Percentiles rank a stretch among this genome's conserved stretches.
phyloP scores from a whole-genome alignment of 2,329 filamentous ascomycete species.

The Penicillium sp. region DNA sequence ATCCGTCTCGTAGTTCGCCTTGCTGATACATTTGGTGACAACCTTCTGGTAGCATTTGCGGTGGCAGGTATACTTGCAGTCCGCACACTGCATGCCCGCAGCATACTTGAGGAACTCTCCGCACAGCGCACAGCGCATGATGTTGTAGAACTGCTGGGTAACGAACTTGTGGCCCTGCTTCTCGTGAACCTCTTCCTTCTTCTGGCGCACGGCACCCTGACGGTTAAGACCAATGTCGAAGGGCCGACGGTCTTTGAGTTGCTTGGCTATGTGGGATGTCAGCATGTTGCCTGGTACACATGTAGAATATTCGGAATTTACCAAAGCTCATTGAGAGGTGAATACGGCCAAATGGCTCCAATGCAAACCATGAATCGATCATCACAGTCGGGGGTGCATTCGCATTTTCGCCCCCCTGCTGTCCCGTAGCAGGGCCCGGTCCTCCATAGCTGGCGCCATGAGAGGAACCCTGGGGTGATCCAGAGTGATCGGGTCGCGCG shows the following conservation, averaged over 20 bases:
- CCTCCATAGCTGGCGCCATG: constrained; percentile 24
- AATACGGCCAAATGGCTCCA: constrained; percentile 90
- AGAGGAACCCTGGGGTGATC: constrained; percentile 46
- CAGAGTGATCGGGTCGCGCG: constrained; percentile 47
- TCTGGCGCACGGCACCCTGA: constrained; percentile 92
- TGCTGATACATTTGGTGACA: constrained; percentile 99
- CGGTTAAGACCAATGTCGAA: constrained; percentile 87
- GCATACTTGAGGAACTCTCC: constrained; percentile 98
- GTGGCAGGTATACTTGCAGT: constrained; percentile 99
- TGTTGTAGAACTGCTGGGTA: constrained; percentile 98
- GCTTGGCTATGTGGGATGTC: constrained; percentile 57
- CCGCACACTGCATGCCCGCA: constrained; percentile 96
- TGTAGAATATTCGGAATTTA: constrained; percentile 25
- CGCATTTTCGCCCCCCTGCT: constrained; percentile 29
- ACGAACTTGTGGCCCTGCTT: constrained; percentile 99
- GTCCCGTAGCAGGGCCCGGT: constrained; percentile 22
- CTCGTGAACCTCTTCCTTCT: constrained; percentile 96
- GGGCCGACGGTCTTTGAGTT: constrained; percentile 72
- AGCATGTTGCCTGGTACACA: constrained; percentile 6
- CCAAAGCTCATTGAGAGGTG: constrained; percentile 84
- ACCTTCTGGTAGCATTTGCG: constrained; percentile 95
- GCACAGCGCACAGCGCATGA: constrained; percentile 97
- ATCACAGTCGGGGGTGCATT: constrained; percentile 35
- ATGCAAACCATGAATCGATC: constrained; percentile 93
- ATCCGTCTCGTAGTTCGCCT: constrained; percentile 96